phyloP scores from a whole-genome alignment of 345 rosid species.

The Turnera subulata region DNA sequence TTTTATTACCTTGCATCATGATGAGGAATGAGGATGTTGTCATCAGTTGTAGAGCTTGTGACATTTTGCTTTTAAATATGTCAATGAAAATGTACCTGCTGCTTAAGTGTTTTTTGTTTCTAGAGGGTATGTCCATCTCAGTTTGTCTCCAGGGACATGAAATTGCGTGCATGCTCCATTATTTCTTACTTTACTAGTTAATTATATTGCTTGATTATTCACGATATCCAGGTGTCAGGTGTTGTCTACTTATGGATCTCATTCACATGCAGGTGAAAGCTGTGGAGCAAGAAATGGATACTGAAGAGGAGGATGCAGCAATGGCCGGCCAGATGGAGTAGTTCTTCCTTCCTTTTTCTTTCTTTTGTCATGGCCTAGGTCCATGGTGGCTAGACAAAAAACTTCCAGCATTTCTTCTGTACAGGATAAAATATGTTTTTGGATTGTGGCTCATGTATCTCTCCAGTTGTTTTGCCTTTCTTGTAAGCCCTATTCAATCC shows the following conservation, averaged over 20 bases:
- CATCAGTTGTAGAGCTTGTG: too few relatives aligned
- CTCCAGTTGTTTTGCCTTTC: too few relatives aligned
- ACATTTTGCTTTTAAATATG: not conserved
- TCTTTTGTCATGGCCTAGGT: not conserved
- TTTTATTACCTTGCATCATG: too few relatives aligned
- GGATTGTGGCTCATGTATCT: too few relatives aligned
- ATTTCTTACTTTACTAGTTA: not conserved
- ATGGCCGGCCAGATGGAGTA: slow-evolving; percentile 56
- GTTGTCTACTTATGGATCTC: slow-evolving; percentile 5
- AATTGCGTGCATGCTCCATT: slow-evolving; percentile 1
- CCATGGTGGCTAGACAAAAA: too few relatives aligned
- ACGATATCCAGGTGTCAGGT: too few relatives aligned
- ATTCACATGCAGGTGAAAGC: slow-evolving; percentile 60
- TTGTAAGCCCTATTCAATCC: too few relatives aligned
- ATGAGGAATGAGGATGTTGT: too few relatives aligned
- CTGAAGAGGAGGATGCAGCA: slow-evolving; percentile 39
- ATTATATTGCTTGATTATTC: too few relatives aligned
- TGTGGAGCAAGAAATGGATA: slow-evolving; percentile 86
- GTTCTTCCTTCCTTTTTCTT: not conserved
- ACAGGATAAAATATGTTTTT: too few relatives aligned
- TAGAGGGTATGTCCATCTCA: not conserved
- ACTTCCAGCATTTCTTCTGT: too few relatives aligned
- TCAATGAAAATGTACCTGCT: not conserved
- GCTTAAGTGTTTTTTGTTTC: not conserved
- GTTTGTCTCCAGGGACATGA: slow-evolving; percentile 1